Base-by-base conservation (phyloP, 495 filamentous ascomycete genomes). In the Hypoxylon crocopeplum region DNA sequence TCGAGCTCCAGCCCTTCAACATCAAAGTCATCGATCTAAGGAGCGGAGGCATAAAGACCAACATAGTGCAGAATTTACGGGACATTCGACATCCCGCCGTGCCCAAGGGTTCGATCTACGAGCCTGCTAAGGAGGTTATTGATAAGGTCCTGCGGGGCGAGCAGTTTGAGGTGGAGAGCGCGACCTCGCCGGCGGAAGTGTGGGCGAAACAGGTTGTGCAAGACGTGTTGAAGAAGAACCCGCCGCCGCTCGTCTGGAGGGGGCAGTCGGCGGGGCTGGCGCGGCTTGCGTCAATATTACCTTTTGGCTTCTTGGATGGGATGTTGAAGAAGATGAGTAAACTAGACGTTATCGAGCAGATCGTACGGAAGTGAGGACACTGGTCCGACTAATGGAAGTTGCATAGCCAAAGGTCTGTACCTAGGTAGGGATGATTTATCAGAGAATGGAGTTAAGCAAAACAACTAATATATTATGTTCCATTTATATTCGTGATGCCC, bases 21-120 rank as follows among this genome's bases (percentile, higher is more conserved):
- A 63, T 76, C 59, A 52, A 39, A 21, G 70, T 73, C 13, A 46
- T 74, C n/a, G 57, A 71, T n/a, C 48, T 75, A 10, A 22, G 48
- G 2, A 56, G 53, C 8, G 62, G 61, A 15, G n/a, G 21, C 1
- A 46, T 68, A 6, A 22, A 42, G 12, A 24, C 49, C 10, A 30
- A 29, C 13, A 20, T 50, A 3, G 4, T 50, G 13, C 15, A 11
- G 13, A 50, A 57, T 24, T 6, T 15, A n/a, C 50, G 32, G 37
- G 36, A 48, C 11, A 19, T 20, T 0, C 24, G 8, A 27, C 25
- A 47, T 8, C 12, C 50, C 3, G 33, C 50, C 12, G 36, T 64
- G 17, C 56, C 60, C 1, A n/a, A 15, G 8, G 41, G 29, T 8
- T 57, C 50, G 0, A 37, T 61, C 7, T 64, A 64, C 30, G 40